Base-by-base conservation (phyloP, 495 filamentous ascomycete species). In the Rhypophila decipiens region DNA sequence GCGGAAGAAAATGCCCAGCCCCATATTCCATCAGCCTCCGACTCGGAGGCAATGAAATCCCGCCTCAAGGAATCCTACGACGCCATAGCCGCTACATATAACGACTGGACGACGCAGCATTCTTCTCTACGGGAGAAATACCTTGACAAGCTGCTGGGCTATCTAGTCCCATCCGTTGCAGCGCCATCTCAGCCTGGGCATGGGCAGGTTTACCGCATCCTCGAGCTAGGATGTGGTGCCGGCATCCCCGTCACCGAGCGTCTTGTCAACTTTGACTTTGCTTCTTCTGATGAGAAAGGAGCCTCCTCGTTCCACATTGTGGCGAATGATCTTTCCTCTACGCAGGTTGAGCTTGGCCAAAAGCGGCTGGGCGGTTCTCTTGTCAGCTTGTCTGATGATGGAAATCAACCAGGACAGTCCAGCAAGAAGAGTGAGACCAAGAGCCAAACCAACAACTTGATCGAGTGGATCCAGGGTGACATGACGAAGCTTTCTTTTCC, bases 211-310 rank as follows among this genome's bases (percentile, higher is more conserved):
- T 20, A 51, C 19, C 37, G 36, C 9, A 51, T 58, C n/a, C 64
- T 69, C 10, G 66, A 69, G 20, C 58, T 67, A 8, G 67, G 67
- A 19, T 65, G 65, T 41, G 67, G 67, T 24, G 39, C 56, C 13
- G 67, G 67, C 19, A 21, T 56, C 18, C 67, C 67, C 2, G 51
- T 64, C 10, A 53, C 58, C 3, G 33, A 51, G 24, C 51, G 24
- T n/a, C 51, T 68, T 9, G 49, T 68, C 3, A 35, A 47, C 7
- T 34, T 38, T 21, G 42, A 42, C 18, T 10, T 7, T 7, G 36
- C 12, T 10, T n/a, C n/a, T n/a, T n/a, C n/a, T n/a, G n/a, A n/a
- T n/a, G 11, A n/a, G 10, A 39, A 12, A 17, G 19, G 36, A 15
- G 51, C 42, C 3, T 8, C 22, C 33, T 44, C 35, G 3, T 39